phyloP scores from a whole-genome alignment of 768 basidiomycete species.

The Tricholoma sp. region DNA sequence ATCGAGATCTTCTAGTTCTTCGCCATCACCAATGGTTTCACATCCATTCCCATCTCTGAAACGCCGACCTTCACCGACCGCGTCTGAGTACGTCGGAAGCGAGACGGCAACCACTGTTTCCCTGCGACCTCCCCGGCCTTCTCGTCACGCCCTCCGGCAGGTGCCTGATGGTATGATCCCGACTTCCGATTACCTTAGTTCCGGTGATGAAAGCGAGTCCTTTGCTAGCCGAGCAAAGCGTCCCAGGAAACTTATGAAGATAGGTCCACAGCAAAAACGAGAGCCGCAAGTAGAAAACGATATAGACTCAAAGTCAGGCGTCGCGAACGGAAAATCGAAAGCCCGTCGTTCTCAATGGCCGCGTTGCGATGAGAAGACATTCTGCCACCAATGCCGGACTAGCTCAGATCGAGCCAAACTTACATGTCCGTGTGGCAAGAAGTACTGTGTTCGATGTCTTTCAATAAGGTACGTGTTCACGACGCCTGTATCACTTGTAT shows the following conservation, averaged over 20 bases:
- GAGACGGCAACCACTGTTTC: background rate
- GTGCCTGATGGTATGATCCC: conserved; percentile 13
- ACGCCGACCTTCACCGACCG: background rate
- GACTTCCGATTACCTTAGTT: conserved; percentile 4
- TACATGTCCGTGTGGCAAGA: conserved; percentile 10
- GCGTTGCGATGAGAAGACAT: conserved; percentile 2
- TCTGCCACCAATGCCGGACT: conserved; percentile 21
- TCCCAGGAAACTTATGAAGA: background rate
- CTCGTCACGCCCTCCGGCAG: conserved; percentile 1
- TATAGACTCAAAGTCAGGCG: background rate
- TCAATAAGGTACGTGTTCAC: conserved; percentile 9
- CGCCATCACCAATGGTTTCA: background rate
- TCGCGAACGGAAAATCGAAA: background rate
- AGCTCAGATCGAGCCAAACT: conserved; percentile 6
- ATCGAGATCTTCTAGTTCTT: background rate
- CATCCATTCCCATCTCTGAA: background rate
- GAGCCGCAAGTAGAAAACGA: background rate
- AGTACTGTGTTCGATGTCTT: conserved; percentile 17
- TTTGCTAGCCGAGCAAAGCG: background rate
- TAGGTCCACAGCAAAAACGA: background rate
- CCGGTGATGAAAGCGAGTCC: conserved; percentile 3
- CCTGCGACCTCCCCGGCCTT: background rate
- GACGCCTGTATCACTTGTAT: background rate
- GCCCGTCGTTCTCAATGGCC: conserved; percentile 1
- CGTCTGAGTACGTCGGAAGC: background rate